Base-by-base conservation (phyloP, 345 rosid genomes). In the Lumnitzera littorea region DNA sequence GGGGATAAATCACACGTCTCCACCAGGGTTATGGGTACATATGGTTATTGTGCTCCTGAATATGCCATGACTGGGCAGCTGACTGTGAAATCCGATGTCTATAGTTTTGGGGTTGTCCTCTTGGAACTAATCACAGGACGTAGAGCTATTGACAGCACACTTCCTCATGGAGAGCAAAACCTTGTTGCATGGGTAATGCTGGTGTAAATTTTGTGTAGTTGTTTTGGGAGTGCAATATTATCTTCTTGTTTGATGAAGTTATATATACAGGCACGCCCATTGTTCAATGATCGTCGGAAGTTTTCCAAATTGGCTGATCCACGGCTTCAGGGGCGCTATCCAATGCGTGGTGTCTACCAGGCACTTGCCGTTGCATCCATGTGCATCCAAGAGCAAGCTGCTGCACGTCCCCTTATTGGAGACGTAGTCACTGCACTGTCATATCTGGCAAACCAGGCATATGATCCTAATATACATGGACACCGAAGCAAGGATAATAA, bases 1-100 rank as follows among this genome's bases (percentile, higher is more conserved):
- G 99, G 97, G 58, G 99, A 94, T 76, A 90, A 94, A 63, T 94
- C 99, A 8, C 99, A 90, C 66, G 97, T 94, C 69, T 94, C 99
- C 63, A 94, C 99, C 58, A 83, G 99, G 74, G 99, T 95, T 50
- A 95, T 91, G 99, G 99, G 97, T 23, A 95, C 99, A 24, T 95
- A 95, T 58, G 99, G 99, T 36, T 91, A 95, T 58, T 95, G 99
- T 80, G 99, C 99, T 70, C 99, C 97, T 1, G 97, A 95, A 71
- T 95, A 95, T 53, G 97, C 99, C 72, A 95, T 95, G 99, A 95
- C 99, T 3, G 99, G 99, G 47, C 99, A 94, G 53, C 76, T 94
- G 63, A 94, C 99, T 0, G 95, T 90, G 27, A 94, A 94, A 69
- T 94, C 97, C 56, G 97, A 94, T 50, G 97, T 90, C 12, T 94